Evolutionary conservation across 352 stramenopile genomes (phyloP).

Genomic region (Aphanomyces stellatus): DNA sequence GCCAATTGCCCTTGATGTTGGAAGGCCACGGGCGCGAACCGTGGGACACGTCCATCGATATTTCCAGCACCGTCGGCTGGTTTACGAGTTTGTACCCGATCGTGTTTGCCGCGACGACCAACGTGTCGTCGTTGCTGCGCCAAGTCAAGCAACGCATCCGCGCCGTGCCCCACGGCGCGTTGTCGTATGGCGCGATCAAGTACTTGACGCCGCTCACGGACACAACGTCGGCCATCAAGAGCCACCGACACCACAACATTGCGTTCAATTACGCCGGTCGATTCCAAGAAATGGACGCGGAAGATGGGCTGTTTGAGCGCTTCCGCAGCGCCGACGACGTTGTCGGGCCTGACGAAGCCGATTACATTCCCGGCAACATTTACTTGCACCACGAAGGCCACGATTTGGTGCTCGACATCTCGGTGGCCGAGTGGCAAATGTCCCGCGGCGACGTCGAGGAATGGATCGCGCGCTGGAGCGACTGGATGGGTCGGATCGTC

Average conservation of each 20-base stretch:
- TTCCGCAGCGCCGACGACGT: neutral
- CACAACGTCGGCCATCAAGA: neutral
- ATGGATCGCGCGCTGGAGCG: neutral
- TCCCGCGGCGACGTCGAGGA: neutral
- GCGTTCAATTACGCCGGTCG: neutral
- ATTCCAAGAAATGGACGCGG: neutral
- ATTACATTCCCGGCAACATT: neutral
- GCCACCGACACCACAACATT: neutral
- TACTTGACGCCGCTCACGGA: neutral
- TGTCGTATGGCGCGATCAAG: neutral
- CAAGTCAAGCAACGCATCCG: neutral
- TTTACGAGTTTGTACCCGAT: neutral
- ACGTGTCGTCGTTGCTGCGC: neutral
- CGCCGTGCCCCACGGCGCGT: neutral
- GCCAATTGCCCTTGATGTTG: neutral
- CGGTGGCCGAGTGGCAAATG: neutral
- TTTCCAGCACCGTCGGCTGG: neutral
- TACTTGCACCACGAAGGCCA: neutral
- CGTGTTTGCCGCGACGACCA: neutral
- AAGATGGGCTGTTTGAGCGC: neutral
- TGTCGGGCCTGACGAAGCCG: neutral
- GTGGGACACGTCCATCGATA: neutral
- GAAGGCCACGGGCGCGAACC: neutral
- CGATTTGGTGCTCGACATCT: neutral
- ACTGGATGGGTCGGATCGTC: neutral